A percentile compares a stretch with the other conserved stretches of the same genome.
These are phyloP conservation scores for Apiotrichum veenhuisii DNA, from an alignment of 1,284 basidiomycete species.

Conservation along the genomic window DNA sequence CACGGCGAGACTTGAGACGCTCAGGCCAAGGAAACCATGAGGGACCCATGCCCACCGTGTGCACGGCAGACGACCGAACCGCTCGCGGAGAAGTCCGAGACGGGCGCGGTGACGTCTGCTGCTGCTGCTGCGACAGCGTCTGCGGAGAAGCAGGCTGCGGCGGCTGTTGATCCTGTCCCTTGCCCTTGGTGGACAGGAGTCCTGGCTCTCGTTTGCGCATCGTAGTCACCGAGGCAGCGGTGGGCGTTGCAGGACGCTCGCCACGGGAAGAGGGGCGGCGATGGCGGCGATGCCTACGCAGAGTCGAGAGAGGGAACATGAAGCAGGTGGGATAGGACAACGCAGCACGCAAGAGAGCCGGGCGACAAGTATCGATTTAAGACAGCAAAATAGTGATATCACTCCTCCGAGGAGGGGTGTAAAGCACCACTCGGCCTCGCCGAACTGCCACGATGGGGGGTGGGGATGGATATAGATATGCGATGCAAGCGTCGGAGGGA, in stretches of 20 bases:
- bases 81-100: slow-evolving; percentile 1
- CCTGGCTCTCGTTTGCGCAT: background rate
- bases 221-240: background rate
- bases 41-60: background rate
- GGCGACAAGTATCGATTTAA: background rate
- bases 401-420: background rate
- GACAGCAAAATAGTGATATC: background rate
- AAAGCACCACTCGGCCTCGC: background rate
- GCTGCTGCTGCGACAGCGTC: background rate
- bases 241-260: background rate
- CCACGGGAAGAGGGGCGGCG: background rate
- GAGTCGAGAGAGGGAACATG: background rate
- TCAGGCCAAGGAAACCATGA: slow-evolving; percentile 4
- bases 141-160: background rate
- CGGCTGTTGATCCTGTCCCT: background rate
- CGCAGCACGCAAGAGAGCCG: background rate
- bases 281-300: background rate
- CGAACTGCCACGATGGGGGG: background rate
- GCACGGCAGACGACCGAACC: background rate
- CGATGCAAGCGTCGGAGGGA: background rate
- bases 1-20: background rate
- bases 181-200: background rate
- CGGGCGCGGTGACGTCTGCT: background rate
- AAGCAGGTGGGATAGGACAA: background rate
- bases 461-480: background rate